phyloP scores from a whole-genome alignment of 2,329 filamentous ascomycete species.

The Colletotrichum acutatum region DNA sequence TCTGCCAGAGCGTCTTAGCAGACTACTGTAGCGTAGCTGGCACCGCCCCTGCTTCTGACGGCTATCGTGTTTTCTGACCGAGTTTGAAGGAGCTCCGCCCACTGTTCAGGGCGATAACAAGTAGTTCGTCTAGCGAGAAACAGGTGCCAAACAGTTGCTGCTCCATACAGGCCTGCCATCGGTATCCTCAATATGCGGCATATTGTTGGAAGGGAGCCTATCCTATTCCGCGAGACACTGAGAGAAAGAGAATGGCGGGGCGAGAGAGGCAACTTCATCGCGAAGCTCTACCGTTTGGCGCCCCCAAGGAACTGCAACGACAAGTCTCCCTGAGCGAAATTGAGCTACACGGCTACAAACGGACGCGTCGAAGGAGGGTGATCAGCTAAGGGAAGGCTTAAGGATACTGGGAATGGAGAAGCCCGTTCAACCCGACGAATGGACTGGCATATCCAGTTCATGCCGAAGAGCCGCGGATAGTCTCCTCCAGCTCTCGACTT shows the following conservation, averaged over 20 bases:
- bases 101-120: background rate
- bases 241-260: constrained; percentile 20
- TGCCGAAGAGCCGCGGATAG: no score
- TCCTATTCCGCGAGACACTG: constrained; percentile 20
- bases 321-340: background rate
- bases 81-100: background rate
- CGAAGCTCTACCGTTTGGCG: background rate
- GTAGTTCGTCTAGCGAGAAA: constrained; percentile 16
- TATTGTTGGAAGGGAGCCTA: background rate
- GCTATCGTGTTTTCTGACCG: background rate
- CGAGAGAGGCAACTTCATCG: background rate
- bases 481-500: no score
- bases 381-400: background rate
- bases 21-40: background rate
- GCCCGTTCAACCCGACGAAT: background rate
- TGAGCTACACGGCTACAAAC: background rate
- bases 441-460: no score
- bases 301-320: background rate
- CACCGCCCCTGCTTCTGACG: constrained; percentile 18
- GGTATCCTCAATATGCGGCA: background rate
- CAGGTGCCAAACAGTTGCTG: constrained; percentile 1
- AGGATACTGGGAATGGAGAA: background rate
- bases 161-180: background rate
- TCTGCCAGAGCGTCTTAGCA: constrained; percentile 2
- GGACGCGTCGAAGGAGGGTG: background rate